phyloP scores from a whole-genome alignment of 495 filamentous ascomycete genomes.

The Annulohypoxylon maeteangense region DNA sequence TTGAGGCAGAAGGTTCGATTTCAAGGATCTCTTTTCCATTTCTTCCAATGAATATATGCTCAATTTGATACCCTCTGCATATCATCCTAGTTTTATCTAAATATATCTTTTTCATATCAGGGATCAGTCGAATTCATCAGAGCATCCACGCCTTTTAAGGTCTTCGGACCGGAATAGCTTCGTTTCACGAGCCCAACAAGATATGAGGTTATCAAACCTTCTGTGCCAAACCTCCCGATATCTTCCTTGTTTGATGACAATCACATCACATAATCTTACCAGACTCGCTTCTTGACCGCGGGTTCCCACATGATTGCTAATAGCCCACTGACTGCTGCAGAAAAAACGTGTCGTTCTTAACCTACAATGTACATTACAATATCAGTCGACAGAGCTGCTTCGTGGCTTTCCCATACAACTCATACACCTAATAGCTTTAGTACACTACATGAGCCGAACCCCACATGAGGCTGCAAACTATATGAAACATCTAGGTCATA shows the following conservation, averaged over 20 bases:
- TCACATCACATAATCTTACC: not conserved
- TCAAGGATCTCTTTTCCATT: not conserved
- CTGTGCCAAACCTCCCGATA: not conserved
- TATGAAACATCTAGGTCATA: conserved; percentile 22
- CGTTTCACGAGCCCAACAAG: not conserved
- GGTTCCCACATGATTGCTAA: conserved; percentile 1
- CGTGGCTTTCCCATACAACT: not conserved
- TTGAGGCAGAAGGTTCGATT: not conserved
- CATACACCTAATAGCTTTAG: not conserved
- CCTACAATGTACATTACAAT: not conserved
- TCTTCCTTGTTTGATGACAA: not conserved
- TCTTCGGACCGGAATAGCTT: conserved; percentile 1
- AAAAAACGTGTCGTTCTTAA: not conserved
- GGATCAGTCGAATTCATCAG: conserved; percentile 1
- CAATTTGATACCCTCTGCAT: not conserved
- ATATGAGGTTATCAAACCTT: not conserved
- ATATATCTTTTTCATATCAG: not conserved
- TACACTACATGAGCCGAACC: conserved; percentile 23
- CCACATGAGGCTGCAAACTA: conserved; percentile 40
- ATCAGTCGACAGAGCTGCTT: not conserved
- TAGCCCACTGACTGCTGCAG: not conserved
- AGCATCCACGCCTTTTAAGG: not conserved
- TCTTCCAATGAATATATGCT: conserved; percentile 12
- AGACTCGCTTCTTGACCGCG: not conserved
- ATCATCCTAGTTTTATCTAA: not conserved